Evolutionary conservation across 352 stramenopile genomes (phyloP).

Genomic region (Phytopythium kandeliae): DNA sequence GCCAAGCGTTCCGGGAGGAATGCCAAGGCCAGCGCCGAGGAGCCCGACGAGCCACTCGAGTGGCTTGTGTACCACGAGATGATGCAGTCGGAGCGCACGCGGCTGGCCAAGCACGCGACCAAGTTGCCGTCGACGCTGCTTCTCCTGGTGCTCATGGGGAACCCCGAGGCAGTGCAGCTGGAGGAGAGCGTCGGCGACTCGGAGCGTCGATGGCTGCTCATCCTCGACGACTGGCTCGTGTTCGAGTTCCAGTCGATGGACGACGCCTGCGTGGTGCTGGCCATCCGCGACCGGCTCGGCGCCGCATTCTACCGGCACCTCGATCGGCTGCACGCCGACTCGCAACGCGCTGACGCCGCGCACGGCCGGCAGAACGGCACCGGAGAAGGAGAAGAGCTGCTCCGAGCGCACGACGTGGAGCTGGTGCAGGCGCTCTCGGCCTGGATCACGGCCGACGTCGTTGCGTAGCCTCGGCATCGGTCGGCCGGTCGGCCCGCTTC

Average conservation of each 20-base stretch:
- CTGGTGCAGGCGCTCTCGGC: slow-evolving; percentile 38
- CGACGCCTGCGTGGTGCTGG: slow-evolving; percentile 41
- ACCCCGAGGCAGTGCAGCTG: slow-evolving; percentile 22
- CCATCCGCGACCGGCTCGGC: slow-evolving; percentile 51
- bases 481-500: neutral
- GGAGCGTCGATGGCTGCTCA: slow-evolving; percentile 34
- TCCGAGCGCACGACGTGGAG: slow-evolving; percentile 44
- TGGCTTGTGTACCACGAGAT: slow-evolving; percentile 84
- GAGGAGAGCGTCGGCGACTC: slow-evolving; percentile 19
- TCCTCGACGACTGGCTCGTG: slow-evolving; percentile 75
- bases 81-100: slow-evolving; percentile 70
- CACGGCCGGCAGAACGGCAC: neutral
- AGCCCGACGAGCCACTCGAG: slow-evolving; percentile 23
- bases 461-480: neutral
- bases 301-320: slow-evolving; percentile 64
- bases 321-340: slow-evolving; percentile 39
- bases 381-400: slow-evolving; percentile 10
- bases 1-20: slow-evolving; percentile 22
- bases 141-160: slow-evolving; percentile 59
- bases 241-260: slow-evolving; percentile 39
- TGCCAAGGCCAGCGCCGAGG: slow-evolving; percentile 12
- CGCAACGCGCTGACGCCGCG: slow-evolving; percentile 13
- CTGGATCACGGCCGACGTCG: slow-evolving; percentile 30
- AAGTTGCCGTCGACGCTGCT: slow-evolving; percentile 58
- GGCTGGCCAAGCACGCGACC: slow-evolving; percentile 63